Conservation (phyloP, 441 rosid species). For the Biscutella auriculata region DNA sequence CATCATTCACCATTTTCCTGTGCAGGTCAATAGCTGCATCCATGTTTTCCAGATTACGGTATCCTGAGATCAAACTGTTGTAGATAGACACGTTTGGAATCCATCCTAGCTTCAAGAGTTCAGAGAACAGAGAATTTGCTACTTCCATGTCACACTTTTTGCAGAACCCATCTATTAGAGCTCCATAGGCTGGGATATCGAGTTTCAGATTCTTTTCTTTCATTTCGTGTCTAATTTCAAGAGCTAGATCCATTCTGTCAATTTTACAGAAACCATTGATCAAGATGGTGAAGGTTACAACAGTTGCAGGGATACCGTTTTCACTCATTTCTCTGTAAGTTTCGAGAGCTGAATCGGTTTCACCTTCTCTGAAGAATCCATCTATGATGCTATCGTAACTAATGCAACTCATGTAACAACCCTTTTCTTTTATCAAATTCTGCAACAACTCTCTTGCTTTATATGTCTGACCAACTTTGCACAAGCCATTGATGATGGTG, state of each 20-base stretch:
- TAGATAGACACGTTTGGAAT: constrained; percentile 36
- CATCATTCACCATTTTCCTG: constrained; percentile 41
- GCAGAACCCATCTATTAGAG: constrained; percentile 54
- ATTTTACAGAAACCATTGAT: constrained; percentile 50
- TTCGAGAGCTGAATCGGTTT: constrained; percentile 30
- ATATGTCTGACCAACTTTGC: constrained; percentile 42
- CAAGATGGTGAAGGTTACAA: constrained; percentile 43
- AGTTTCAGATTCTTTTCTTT: constrained; percentile 34
- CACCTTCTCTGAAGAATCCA: constrained; percentile 50
- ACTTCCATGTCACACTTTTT: constrained; percentile 33
- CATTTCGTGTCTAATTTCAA: constrained; percentile 43
- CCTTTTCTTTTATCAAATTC: constrained; percentile 25
- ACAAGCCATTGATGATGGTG: constrained; percentile 44
- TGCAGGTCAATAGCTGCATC: constrained; percentile 45
- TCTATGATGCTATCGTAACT: constrained; percentile 52
- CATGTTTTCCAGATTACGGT: constrained; percentile 35
- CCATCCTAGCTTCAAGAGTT: constrained; percentile 50
- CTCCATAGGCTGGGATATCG: constrained; percentile 44
- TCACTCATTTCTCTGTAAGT: constrained; percentile 41
- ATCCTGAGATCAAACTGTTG: constrained; percentile 47
- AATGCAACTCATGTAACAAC: constrained; percentile 33
- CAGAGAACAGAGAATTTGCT: constrained; percentile 43
- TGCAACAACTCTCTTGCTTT: constrained; percentile 40
- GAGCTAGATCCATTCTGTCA: constrained; percentile 53
- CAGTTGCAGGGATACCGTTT: constrained; percentile 28